A percentile compares a stretch with the other conserved stretches of the same genome.
Evolutionary conservation across 257 asterid species (phyloP).

Genomic region (Craterostigma plantagineum): DNA sequence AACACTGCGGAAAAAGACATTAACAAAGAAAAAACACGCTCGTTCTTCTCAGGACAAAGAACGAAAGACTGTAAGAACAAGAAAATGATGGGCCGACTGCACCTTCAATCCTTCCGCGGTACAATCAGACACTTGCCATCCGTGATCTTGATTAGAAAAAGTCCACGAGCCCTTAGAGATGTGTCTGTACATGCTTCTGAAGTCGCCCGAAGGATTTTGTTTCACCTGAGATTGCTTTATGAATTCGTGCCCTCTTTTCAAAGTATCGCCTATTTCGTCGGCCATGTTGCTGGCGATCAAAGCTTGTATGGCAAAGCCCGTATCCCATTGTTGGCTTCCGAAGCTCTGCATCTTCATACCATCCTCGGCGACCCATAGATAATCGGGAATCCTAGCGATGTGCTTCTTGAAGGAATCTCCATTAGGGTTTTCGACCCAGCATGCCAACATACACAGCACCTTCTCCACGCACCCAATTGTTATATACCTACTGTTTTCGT

Average conservation of each 20-base stretch:
- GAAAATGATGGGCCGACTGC: background rate
- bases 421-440: conserved; percentile 70
- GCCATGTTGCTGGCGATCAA: conserved; percentile 30
- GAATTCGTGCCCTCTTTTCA: conserved; percentile 53
- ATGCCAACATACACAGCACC: conserved; percentile 57
- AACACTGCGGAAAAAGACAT: conserved; percentile 25
- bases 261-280: conserved; percentile 46
- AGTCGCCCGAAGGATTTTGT: conserved; percentile 73
- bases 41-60: conserved; percentile 1
- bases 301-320: conserved; percentile 46
- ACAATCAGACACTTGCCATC: conserved; percentile 97
- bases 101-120: conserved; percentile 91
- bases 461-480: conserved; percentile 65
- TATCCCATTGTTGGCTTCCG: conserved; percentile 61
- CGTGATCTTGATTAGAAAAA: conserved; percentile 90
- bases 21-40: background rate
- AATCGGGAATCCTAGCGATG: conserved; percentile 59
- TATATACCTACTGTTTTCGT: conserved; percentile 54
- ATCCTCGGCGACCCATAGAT: conserved; percentile 68
- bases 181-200: conserved; percentile 61
- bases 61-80: background rate
- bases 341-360: conserved; percentile 72
- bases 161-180: conserved; percentile 92
- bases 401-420: conserved; percentile 68
- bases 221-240: conserved; percentile 67